Evolutionary conservation across 192 early-diverging fungal species (phyloP).

Genomic region (Entomortierella chlamydospora): DNA sequence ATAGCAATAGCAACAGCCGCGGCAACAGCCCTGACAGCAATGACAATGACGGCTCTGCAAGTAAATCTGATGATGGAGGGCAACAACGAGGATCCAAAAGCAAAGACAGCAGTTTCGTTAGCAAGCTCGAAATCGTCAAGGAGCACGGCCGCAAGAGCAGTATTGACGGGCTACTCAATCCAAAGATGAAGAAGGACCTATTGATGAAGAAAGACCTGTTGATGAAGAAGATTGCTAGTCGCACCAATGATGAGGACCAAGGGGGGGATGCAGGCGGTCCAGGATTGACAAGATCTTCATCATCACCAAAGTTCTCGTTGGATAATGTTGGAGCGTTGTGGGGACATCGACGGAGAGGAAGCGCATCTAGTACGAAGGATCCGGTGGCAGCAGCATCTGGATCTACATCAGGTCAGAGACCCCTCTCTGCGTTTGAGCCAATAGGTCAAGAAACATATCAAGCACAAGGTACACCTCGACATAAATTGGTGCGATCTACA

Average conservation of each 20-base stretch:
- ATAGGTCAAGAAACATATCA: background rate
- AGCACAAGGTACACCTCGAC: background rate
- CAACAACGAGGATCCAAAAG: background rate
- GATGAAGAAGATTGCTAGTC: slow-evolving; percentile 37
- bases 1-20: too few relatives aligned
- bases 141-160: slow-evolving; percentile 38
- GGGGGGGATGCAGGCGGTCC: background rate
- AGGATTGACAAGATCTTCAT: slow-evolving; percentile 1
- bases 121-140: background rate
- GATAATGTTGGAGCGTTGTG: slow-evolving; percentile 3
- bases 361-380: slow-evolving; percentile 6
- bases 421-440: background rate
- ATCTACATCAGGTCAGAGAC: too few relatives aligned
- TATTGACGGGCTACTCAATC: slow-evolving; percentile 21
- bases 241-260: slow-evolving; percentile 17
- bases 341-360: slow-evolving; percentile 8
- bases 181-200: slow-evolving; percentile 34
- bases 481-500: background rate
- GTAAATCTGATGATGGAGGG: too few relatives aligned
- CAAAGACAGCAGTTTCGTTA: background rate
- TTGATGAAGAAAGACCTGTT: slow-evolving; percentile 29
- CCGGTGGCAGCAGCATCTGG: background rate
- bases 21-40: too few relatives aligned
- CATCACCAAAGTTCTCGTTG: slow-evolving; percentile 3
- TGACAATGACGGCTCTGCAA: too few relatives aligned